These are phyloP conservation scores for Maudiozyma saulgeensis DNA, from an alignment of 805 yeast species.

Conservation along the genomic window DNA sequence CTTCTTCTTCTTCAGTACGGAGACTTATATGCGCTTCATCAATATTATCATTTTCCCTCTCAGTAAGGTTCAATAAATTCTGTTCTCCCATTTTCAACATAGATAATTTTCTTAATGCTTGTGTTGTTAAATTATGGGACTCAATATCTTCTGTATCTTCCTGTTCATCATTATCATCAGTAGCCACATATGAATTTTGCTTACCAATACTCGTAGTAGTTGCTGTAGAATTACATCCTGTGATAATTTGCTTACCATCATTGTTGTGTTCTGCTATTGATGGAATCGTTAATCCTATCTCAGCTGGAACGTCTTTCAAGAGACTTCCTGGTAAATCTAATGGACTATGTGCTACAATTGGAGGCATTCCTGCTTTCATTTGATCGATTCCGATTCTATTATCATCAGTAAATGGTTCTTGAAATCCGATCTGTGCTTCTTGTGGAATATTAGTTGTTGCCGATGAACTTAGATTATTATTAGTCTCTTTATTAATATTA, in stretches of 20 bases:
- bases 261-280: background rate
- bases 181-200: background rate
- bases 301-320: background rate
- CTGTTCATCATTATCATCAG: background rate
- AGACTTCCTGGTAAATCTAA: background rate
- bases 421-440: slow-evolving; percentile 17
- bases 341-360: slow-evolving; percentile 5
- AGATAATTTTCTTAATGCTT: slow-evolving; percentile 32
- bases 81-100: slow-evolving; percentile 12
- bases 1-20: too few relatives aligned
- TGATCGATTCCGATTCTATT: slow-evolving; percentile 5
- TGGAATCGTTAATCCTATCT: background rate
- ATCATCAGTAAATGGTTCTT: slow-evolving; percentile 31
- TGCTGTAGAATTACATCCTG: too few relatives aligned
- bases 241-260: too few relatives aligned
- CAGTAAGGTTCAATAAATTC: background rate
- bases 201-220: background rate
- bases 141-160: slow-evolving; percentile 15
- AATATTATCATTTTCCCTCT: background rate
- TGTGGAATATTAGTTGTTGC: slow-evolving; percentile 2
- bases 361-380: background rate
- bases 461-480: background rate
- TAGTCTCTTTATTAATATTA: slow-evolving; percentile 6
- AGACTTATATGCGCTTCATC: background rate
- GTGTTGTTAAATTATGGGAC: slow-evolving; percentile 31